Conservation (phyloP, 2,329 filamentous ascomycete species). For the Fusarium sublunatum region DNA sequence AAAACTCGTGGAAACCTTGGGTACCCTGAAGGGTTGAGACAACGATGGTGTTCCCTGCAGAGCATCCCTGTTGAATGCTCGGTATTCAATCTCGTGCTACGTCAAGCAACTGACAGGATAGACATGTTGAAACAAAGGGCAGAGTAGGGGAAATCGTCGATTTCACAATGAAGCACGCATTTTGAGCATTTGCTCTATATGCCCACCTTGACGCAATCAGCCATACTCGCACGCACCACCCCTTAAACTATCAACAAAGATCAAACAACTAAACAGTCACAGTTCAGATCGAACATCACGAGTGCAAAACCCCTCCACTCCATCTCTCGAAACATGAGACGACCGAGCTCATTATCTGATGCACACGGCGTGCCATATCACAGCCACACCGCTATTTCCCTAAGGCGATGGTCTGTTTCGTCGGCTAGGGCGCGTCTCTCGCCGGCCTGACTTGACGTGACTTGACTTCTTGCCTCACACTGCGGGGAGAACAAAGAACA, state of each 20-base stretch:
- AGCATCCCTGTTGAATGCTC: conserved; percentile 22
- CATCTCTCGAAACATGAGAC: conserved; percentile 38
- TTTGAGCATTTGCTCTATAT: conserved; percentile 12
- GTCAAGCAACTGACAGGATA: conserved; percentile 8
- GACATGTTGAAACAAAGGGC: conserved; percentile 16
- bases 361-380: conserved; percentile 30
- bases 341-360: conserved; percentile 29
- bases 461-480: conserved; percentile 38
- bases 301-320: conserved; percentile 12
- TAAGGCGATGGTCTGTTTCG: conserved; percentile 26
- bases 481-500: conserved; percentile 35
- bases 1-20: background rate
- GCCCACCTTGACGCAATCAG: conserved; percentile 32
- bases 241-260: conserved; percentile 2
- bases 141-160: conserved; percentile 6
- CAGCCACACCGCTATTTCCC: conserved; percentile 43
- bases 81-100: conserved; percentile 27
- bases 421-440: conserved; percentile 38
- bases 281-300: conserved; percentile 12
- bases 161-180: conserved; percentile 15
- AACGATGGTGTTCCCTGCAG: conserved; percentile 30
- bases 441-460: conserved; percentile 11
- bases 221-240: conserved; percentile 25
- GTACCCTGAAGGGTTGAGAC: conserved; percentile 30
- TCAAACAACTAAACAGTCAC: conserved; percentile 21